Evolutionary conservation across 1,139 yeast species (phyloP), one percentile per base, ranked within the genome.

Genomic region (Hyphopichia wangnamkhiaoensis): DNA sequence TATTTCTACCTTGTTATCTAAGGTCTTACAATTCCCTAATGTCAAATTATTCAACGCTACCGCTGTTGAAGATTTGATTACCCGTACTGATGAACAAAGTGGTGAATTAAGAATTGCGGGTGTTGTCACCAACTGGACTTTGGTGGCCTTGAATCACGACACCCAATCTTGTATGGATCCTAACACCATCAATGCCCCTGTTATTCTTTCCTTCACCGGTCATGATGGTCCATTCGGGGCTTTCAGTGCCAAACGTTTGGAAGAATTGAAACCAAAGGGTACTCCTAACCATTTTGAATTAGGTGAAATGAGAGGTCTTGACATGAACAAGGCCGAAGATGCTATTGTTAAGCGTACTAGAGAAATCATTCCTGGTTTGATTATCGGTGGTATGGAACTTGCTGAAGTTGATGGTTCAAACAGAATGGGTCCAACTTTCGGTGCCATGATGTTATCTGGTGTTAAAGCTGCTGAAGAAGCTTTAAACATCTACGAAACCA

Each of bases 201-300:
- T 84, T 39, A 79, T 84, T 40, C 68, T 84, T 44, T 82, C 90
- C 13, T 80, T 90, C 44, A 79, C 88, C 30, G 93, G 93, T 39
- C 93, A 84, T 54, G 93, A 84, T 58, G 93, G 93, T 52, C 90
- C 90, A 39, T 82, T 84, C 63, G 93, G 93, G 43, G 91, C 91
- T n/a, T 84, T 83, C 64, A 76, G 81, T 43, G 90, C 86, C 21
- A 71, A 71, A 53, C 60, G 76, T 53, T 58, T 69, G 52, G 65
- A 66, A 42, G 56, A 59, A 36, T 59, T 67, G 44, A 58, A 58
- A 42, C 58, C 61, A 17, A 54, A 53, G 37, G 61, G 56, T 36
- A 45, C 14, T 43, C 42, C 43, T 26, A 39, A 34, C 33, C 47
- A 32, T 23, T 63, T 70, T 47, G 71, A 77, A 56, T 65, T 81